These are phyloP conservation scores for Fagopyrum homotropicum DNA, from an alignment of 148 eudicot species.

Conservation along the genomic window DNA sequence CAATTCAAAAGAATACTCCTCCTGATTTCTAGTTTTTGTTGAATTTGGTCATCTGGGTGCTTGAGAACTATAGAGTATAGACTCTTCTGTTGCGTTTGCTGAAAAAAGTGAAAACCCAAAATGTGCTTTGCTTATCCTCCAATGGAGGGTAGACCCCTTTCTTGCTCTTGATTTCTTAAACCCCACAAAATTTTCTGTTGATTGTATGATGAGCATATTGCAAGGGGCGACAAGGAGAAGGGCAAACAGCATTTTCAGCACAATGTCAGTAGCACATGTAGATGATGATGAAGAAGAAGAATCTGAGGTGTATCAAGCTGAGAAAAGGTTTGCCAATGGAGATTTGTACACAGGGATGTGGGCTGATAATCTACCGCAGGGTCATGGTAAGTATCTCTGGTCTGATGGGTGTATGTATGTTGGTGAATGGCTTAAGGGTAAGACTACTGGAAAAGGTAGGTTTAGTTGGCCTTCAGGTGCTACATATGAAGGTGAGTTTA, in stretches of 20 bases:
- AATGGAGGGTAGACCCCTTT: neutral
- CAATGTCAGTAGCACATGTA: slow-evolving; percentile 89
- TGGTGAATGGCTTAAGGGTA: slow-evolving; percentile 74
- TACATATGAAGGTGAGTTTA: slow-evolving; percentile 76
- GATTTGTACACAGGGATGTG: slow-evolving; percentile 65
- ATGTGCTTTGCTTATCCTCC: slow-evolving; percentile 14
- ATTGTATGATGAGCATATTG: slow-evolving; percentile 14
- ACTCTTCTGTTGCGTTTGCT: slow-evolving; percentile 9
- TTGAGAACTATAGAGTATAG: slow-evolving; percentile 23
- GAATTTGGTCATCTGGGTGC: slow-evolving; percentile 3
- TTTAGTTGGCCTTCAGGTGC: slow-evolving; percentile 92
- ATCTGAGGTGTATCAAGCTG: slow-evolving; percentile 29
- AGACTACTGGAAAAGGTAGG: slow-evolving; percentile 50
- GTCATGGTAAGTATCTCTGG: slow-evolving; percentile 79
- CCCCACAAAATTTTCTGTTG: neutral
- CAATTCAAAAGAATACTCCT: slow-evolving; percentile 5
- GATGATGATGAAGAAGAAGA: slow-evolving; percentile 21
- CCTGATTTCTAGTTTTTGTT: neutral
- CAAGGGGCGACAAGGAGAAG: slow-evolving; percentile 42
- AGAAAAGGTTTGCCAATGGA: slow-evolving; percentile 52
- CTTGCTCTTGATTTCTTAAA: neutral
- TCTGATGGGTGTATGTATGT: slow-evolving; percentile 84
- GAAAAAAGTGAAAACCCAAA: slow-evolving; percentile 4
- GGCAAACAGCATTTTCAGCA: slow-evolving; percentile 44
- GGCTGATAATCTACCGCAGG: slow-evolving; percentile 53